Evolutionary conservation across 2,329 filamentous ascomycete genomes (phyloP).

Genomic region (Lanzia echinophila): DNA sequence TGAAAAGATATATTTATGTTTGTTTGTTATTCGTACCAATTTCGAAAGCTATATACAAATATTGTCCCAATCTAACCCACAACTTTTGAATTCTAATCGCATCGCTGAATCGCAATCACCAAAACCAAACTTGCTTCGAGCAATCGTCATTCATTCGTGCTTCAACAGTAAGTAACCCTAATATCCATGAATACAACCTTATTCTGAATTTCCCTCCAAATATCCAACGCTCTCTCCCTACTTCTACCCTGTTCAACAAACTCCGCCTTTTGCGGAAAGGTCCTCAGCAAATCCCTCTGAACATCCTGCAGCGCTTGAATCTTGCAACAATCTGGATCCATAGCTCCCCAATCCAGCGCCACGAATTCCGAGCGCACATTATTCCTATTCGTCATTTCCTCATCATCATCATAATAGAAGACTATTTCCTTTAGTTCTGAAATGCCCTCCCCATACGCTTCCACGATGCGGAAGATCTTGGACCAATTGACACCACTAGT

Average conservation of each 20-base stretch:
- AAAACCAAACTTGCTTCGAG: not conserved
- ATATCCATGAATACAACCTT: conserved; percentile 7
- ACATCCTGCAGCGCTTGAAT: not conserved
- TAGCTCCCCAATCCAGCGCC: conserved; percentile 5
- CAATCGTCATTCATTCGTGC: not conserved
- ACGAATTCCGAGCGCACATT: conserved; percentile 1
- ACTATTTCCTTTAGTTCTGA: not conserved
- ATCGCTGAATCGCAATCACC: too few relatives aligned
- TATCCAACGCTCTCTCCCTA: not conserved
- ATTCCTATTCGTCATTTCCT: not conserved
- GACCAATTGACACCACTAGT: not conserved
- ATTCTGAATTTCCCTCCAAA: conserved; percentile 1
- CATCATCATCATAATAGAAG: conserved; percentile 1
- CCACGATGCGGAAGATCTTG: not conserved
- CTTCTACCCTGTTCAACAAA: not conserved
- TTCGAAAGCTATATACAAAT: too few relatives aligned
- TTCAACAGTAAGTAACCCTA: not conserved
- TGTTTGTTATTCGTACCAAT: too few relatives aligned
- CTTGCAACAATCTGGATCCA: conserved; percentile 3
- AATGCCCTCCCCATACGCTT: not conserved
- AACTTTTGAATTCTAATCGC: too few relatives aligned
- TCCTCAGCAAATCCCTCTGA: conserved; percentile 2
- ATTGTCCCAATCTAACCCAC: too few relatives aligned
- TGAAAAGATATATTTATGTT: too few relatives aligned
- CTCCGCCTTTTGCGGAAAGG: not conserved